Conservation (phyloP, 768 basidiomycete genomes). For the Gyrodon lividus region DNA sequence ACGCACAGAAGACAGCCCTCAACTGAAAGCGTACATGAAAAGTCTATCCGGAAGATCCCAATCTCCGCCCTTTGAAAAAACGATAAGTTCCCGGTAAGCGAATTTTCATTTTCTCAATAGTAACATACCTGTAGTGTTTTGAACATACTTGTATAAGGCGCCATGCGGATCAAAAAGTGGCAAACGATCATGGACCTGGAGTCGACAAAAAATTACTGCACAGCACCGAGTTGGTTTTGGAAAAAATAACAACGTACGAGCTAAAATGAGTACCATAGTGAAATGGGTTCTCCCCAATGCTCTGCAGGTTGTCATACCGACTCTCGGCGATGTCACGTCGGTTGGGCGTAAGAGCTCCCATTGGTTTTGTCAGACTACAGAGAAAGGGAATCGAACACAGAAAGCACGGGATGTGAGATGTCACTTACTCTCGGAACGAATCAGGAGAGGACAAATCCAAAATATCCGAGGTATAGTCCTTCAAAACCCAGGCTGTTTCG, state of each 20-base stretch:
- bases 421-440: slow-evolving; percentile 70
- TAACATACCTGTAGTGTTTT: slow-evolving; percentile 69
- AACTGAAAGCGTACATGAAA: slow-evolving; percentile 53
- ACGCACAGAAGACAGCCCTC: background rate
- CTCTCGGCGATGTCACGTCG: slow-evolving; percentile 73
- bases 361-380: slow-evolving; percentile 74
- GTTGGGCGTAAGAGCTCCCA: slow-evolving; percentile 82
- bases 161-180: slow-evolving; percentile 86
- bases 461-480: slow-evolving; percentile 74
- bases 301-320: slow-evolving; percentile 71
- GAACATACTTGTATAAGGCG: slow-evolving; percentile 94
- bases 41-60: slow-evolving; percentile 92
- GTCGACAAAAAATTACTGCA: slow-evolving; percentile 1
- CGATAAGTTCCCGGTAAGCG: background rate
- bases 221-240: background rate
- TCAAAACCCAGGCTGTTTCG: slow-evolving; percentile 79
- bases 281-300: slow-evolving; percentile 85
- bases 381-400: background rate
- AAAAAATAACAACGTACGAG: slow-evolving; percentile 39
- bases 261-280: slow-evolving; percentile 95
- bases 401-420: background rate
- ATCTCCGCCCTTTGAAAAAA: slow-evolving; percentile 69
- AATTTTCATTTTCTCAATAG: background rate
- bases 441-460: slow-evolving; percentile 63
- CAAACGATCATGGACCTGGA: slow-evolving; percentile 87